Percentiles rank a stretch among this genome's conserved stretches.
phyloP scores from a whole-genome alignment of 202 grass and related monocot genomes.

The Bolboschoenoplectus hybrid region DNA sequence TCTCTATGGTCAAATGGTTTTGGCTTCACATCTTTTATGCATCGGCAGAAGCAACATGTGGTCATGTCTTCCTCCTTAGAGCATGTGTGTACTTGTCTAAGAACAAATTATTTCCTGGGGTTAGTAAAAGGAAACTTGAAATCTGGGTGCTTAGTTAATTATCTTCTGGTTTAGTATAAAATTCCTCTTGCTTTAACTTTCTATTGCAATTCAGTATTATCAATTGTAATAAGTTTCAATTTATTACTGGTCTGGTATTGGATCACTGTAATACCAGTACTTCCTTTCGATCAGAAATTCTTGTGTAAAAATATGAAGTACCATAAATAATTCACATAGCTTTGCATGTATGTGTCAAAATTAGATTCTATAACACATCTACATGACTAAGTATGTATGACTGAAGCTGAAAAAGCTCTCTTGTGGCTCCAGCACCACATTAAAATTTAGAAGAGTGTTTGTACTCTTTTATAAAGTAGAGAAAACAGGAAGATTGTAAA shows the following conservation, averaged over 20 bases:
- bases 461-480: neutral
- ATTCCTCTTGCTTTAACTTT: neutral
- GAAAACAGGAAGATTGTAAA: neutral
- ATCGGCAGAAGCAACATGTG: conserved; percentile 11
- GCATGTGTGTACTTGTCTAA: conserved; percentile 41
- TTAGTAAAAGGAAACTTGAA: neutral
- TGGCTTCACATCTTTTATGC: conserved; percentile 16
- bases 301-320: neutral
- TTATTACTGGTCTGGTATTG: neutral
- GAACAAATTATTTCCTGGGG: neutral
- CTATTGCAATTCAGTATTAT: neutral
- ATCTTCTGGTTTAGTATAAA: neutral
- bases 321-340: neutral
- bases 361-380: no score
- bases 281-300: neutral
- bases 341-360: neutral
- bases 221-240: neutral
- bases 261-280: neutral
- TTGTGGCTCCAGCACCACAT: neutral
- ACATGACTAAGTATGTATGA: no score
- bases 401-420: neutral
- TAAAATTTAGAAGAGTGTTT: neutral
- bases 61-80: conserved; percentile 43
- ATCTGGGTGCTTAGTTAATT: neutral
- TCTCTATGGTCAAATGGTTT: conserved; percentile 24